Evolutionary conservation across 2,329 filamentous ascomycete species (phyloP).

Genomic region (Phaeosphaeria sp.): DNA sequence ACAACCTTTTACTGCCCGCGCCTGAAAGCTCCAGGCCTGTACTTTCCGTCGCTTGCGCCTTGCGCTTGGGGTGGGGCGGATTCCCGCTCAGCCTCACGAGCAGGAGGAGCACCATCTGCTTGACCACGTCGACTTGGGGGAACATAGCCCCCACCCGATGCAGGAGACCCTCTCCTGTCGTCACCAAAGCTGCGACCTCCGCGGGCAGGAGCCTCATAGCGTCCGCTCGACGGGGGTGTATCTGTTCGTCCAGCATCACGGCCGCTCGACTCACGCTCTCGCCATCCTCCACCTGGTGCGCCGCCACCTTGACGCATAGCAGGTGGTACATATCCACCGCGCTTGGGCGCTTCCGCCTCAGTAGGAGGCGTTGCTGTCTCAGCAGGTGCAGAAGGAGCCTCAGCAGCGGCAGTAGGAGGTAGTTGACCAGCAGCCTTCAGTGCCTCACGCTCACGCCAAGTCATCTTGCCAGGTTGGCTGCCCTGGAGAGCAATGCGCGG

Average conservation of each 20-base stretch:
- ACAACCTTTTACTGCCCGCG: conserved; percentile 15
- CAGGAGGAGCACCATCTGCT: conserved; percentile 26
- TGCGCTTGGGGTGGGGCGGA: conserved; percentile 30
- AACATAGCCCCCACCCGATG: conserved; percentile 38
- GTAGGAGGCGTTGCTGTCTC: conserved; percentile 31
- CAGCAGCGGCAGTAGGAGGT: conserved; percentile 34
- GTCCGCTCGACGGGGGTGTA: conserved; percentile 40
- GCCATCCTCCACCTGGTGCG: conserved; percentile 45
- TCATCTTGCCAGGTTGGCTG: conserved; percentile 58
- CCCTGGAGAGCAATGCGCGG: conserved; percentile 69
- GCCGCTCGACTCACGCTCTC: conserved; percentile 43
- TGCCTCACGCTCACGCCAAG: conserved; percentile 77
- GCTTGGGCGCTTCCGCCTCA: conserved; percentile 45
- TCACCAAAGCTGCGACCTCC: conserved; percentile 36
- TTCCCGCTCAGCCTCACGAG: conserved; percentile 34
- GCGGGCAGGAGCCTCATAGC: conserved; percentile 37
- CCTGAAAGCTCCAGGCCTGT: conserved; percentile 49
- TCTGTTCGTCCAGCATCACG: conserved; percentile 39
- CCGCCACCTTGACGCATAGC: conserved; percentile 48
- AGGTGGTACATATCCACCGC: conserved; percentile 56
- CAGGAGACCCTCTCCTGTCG: conserved; percentile 42
- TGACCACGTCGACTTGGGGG: conserved; percentile 35
- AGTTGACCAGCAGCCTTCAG: conserved; percentile 46
- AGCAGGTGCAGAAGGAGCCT: conserved; percentile 43
- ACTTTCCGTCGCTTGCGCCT: conserved; percentile 46